Base-by-base conservation (phyloP, 2,329 filamentous ascomycete species). In the Fusarium vanettenii region DNA sequence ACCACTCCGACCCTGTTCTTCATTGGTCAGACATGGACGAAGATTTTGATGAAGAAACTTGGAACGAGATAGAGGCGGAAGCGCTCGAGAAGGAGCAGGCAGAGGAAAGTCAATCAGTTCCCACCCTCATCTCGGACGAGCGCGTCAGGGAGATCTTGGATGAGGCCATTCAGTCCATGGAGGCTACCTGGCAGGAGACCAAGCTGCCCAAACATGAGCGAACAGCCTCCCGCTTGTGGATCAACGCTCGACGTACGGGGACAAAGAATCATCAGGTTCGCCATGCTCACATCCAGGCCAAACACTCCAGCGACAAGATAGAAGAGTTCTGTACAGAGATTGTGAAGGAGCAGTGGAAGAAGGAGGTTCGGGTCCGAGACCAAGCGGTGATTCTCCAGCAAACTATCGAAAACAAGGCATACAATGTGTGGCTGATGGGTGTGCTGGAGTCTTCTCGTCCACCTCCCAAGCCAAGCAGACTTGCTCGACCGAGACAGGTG, bases 211-310 rank as follows among this genome's bases (percentile, higher is more conserved):
- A 85, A 62, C 84, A 89, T 16, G 83, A 90, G 66, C 80, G 80
- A 6, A 91, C 87, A 67, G 93, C 92, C 0, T 88, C 89, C 78
- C 81, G 79, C 5, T 74, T 93, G 3, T 97, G 94, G 94, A 83
- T 80, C 5, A 74, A 86, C 43, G 89, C 89, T 33, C 89, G 86
- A 60, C 85, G 83, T 11, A 79, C 81, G 48, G 82, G 83, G 76
- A 81, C 80, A 2, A 77, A 64, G 35, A 76, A 60, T 7, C 74
- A 71, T 2, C 83, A 87, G 29, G 87, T 92, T 20, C 79, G 84
- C 2, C 74, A 78, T 9, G 85, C 88, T n/a, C 82, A 84, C 11
- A 78, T 77, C 7, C 78, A 84, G 6, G 85, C 90, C 11, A 79
- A 83, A 5, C 76, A 80, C 5, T 83, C 89, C 20, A 82, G 87